Percentiles rank a stretch among this genome's conserved stretches.
Conservation (phyloP, 306 rosid species). For the Trichosanthes cucumerina region DNA sequence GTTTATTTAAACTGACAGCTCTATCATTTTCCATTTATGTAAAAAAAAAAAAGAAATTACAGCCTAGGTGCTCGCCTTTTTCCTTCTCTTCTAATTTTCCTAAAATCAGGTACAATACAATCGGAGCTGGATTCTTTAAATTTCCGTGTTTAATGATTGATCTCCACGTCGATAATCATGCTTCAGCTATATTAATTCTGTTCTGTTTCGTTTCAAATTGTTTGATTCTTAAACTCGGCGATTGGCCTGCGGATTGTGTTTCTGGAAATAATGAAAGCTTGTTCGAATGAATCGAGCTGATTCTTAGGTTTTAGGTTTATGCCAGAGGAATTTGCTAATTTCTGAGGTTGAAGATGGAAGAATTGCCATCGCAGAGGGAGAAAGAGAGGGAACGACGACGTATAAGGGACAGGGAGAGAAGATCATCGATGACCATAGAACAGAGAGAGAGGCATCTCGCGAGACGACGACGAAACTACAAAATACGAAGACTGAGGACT, state of each 20-base stretch:
- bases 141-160: not conserved
- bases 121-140: not conserved
- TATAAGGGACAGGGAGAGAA: conserved; percentile 56
- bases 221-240: not conserved
- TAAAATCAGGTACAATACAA: not conserved
- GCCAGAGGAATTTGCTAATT: too few relatives aligned
- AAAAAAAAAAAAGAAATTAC: too few relatives aligned
- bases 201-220: not conserved
- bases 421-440: conserved; percentile 73
- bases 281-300: not conserved
- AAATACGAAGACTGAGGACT: conserved; percentile 59
- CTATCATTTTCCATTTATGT: not conserved
- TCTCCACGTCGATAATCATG: not conserved
- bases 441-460: conserved; percentile 79
- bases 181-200: not conserved
- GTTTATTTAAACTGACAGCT: not conserved
- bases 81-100: not conserved
- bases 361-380: conserved; percentile 39
- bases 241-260: not conserved
- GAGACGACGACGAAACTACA: conserved; percentile 76
- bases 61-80: not conserved
- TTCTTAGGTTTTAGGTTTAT: not conserved
- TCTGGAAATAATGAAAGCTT: not conserved
- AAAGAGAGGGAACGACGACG: conserved; percentile 73
- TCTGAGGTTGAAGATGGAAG: conserved; percentile 27